Conservation (phyloP, 2,329 filamentous ascomycete species). For the Fusarium sambucinum region DNA sequence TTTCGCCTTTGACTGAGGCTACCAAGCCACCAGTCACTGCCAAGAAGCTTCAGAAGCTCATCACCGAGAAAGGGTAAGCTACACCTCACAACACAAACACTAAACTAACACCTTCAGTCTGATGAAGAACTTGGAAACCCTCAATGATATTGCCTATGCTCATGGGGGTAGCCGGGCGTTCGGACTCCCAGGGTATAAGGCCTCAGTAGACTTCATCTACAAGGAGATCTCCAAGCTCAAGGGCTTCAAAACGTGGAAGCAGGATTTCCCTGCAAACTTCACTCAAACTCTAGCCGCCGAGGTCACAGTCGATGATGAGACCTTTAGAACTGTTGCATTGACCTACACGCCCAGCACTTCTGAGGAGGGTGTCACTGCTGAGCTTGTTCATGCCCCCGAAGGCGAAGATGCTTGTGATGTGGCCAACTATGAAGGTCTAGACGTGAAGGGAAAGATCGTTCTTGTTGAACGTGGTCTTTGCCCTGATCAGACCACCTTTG, state of each 20-base stretch:
- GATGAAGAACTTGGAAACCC: conserved; percentile 46
- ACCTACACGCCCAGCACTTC: conserved; percentile 51
- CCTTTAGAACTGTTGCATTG: conserved; percentile 46
- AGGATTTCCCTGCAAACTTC: conserved; percentile 49
- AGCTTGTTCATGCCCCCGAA: conserved; percentile 47
- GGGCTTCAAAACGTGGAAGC: conserved; percentile 48
- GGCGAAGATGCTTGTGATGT: conserved; percentile 45
- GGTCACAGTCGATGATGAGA: conserved; percentile 45
- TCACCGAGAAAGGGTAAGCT: conserved; percentile 42
- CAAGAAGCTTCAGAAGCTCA: conserved; percentile 43
- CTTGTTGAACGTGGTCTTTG: conserved; percentile 51
- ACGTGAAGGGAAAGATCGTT: conserved; percentile 50
- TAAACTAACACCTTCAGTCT: conserved; percentile 22
- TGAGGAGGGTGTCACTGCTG: conserved; percentile 46
- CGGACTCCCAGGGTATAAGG: conserved; percentile 51
- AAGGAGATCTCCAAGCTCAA: conserved; percentile 46
- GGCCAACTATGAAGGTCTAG: conserved; percentile 45
- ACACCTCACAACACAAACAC: accelerated
- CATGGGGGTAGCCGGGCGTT: conserved; percentile 52
- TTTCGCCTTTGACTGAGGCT: conserved; percentile 37
- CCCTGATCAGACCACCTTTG: conserved; percentile 49
- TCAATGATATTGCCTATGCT: conserved; percentile 50
- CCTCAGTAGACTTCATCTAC: conserved; percentile 51
- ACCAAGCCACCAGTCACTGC: conserved; percentile 41
- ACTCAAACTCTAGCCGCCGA: conserved; percentile 42